Conservation (phyloP, 306 rosid species). For the Cucumis melo region DNA sequence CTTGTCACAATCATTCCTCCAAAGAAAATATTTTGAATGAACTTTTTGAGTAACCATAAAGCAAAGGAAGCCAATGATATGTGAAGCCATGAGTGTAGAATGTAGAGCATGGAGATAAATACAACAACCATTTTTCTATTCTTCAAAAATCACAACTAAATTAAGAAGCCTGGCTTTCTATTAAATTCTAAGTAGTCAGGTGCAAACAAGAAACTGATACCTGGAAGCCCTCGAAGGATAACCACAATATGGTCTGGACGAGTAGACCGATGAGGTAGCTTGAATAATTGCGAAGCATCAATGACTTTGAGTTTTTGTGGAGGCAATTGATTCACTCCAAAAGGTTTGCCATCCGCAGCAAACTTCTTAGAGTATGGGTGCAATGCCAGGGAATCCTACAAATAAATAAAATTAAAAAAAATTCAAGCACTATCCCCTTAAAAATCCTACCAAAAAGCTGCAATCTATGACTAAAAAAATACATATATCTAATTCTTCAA, state of each 20-base stretch:
- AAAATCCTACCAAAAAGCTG: background rate
- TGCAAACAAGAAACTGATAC: slow-evolving; percentile 19
- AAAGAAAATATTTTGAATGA: background rate
- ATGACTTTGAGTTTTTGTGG: slow-evolving; percentile 26
- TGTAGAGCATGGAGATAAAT: background rate
- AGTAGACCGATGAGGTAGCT: slow-evolving; percentile 46
- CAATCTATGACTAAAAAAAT: background rate
- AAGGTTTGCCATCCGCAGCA: slow-evolving; percentile 21
- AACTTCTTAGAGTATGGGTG: slow-evolving; percentile 18
- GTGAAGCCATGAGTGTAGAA: background rate
- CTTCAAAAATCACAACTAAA: background rate
- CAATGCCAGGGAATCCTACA: slow-evolving; percentile 17
- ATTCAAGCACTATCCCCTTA: background rate
- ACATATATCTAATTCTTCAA: slow-evolving; percentile 5
- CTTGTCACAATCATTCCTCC: background rate
- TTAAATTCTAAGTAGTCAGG: background rate
- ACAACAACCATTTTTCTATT: background rate
- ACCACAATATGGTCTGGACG: slow-evolving; percentile 90
- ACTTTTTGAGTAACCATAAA: background rate
- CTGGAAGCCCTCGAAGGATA: slow-evolving; percentile 92
- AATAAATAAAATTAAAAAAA: background rate
- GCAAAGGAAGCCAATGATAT: background rate
- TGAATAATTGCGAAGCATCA: slow-evolving; percentile 49
- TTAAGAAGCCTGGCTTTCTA: background rate
- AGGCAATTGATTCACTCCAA: slow-evolving; percentile 19